Percentiles rank a stretch among this genome's conserved stretches.
phyloP scores from a whole-genome alignment of 495 filamentous ascomycete genomes.

The Talaromyces adpressus region DNA sequence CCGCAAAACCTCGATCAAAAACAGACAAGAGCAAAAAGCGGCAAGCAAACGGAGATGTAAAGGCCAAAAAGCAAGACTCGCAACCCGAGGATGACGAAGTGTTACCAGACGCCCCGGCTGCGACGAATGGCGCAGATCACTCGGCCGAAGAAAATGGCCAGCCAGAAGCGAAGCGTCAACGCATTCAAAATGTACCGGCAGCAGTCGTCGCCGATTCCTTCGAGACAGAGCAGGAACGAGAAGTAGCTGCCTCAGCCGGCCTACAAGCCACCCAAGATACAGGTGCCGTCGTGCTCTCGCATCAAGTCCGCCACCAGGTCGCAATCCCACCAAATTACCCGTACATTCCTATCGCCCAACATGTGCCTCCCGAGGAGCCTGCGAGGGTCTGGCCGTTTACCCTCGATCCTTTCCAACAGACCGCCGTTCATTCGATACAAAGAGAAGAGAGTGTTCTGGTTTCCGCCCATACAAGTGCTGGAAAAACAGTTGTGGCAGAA shows the following conservation, averaged over 20 bases:
- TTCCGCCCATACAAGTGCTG: conserved; percentile 94
- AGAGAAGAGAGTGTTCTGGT: conserved; percentile 93
- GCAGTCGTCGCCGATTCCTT: conserved; percentile 90
- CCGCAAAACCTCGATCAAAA: conserved; percentile 32
- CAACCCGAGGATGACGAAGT: conserved; percentile 44
- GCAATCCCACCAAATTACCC: conserved; percentile 88
- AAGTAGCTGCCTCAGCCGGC: conserved; percentile 76
- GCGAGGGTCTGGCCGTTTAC: conserved; percentile 81
- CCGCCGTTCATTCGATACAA: conserved; percentile 89
- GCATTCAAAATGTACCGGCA: conserved; percentile 63
- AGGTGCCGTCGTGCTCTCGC: conserved; percentile 70
- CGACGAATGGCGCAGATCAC: conserved; percentile 13
- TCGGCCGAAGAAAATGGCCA: conserved; percentile 33
- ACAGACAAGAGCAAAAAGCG: conserved; percentile 73
- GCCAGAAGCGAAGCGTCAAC: conserved; percentile 64
- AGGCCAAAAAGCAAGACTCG: conserved; percentile 36
- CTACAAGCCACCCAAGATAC: conserved; percentile 62
- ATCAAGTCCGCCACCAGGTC: conserved; percentile 98
- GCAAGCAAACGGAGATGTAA: conserved; percentile 70
- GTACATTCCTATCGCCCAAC: conserved; percentile 86
- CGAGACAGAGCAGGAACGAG: conserved; percentile 89
- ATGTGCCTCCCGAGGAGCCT: conserved; percentile 76
- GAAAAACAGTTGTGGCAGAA: conserved; percentile 96
- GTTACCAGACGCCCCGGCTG: conserved; percentile 27
- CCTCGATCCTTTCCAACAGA: conserved; percentile 92